A percentile compares a stretch with the other conserved stretches of the same genome.
These are phyloP conservation scores for Kwoniella dendrophila DNA, from an alignment of 768 basidiomycete genomes.

Conservation along the genomic window DNA sequence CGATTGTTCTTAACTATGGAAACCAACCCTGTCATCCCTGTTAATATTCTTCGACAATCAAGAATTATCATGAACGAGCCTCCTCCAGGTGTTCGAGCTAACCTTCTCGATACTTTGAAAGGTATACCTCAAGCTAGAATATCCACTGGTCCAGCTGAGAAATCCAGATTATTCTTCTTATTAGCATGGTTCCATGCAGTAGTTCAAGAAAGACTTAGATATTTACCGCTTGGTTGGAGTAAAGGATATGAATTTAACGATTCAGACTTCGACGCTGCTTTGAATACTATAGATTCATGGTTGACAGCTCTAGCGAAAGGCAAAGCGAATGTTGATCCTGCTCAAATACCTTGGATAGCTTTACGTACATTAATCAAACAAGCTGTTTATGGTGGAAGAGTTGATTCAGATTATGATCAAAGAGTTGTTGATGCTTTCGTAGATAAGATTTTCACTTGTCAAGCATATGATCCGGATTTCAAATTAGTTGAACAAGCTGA, in stretches of 20 bases:
- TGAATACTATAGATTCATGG: constrained; percentile 90
- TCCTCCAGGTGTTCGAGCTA: constrained; percentile 94
- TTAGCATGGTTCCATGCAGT: constrained; percentile 99
- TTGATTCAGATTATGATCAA: constrained; percentile 96
- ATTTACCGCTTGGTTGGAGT: constrained; percentile 95
- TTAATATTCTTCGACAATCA: constrained; percentile 94
- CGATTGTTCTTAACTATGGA: constrained; percentile 98
- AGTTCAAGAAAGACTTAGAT: constrained; percentile 93
- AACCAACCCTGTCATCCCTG: constrained; percentile 88
- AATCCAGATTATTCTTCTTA: constrained; percentile 88
- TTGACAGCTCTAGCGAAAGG: constrained; percentile 78
- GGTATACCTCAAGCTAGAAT: constrained; percentile 70
- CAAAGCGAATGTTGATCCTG: constrained; percentile 87
- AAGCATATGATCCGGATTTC: constrained; percentile 92
- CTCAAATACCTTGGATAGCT: constrained; percentile 90
- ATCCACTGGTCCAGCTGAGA: constrained; percentile 85
- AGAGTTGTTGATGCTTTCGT: constrained; percentile 90
- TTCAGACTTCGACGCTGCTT: constrained; percentile 92
- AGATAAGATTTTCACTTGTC: constrained; percentile 79
- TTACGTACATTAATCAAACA: constrained; percentile 91
- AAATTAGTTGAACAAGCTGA: constrained; percentile 68
- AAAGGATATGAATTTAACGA: constrained; percentile 98
- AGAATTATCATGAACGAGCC: constrained; percentile 99
- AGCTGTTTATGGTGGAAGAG: constrained; percentile 89
- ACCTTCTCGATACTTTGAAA: constrained; percentile 83